Base-by-base conservation (phyloP, 345 rosid species). In the Crucihimalaya himalaica region DNA sequence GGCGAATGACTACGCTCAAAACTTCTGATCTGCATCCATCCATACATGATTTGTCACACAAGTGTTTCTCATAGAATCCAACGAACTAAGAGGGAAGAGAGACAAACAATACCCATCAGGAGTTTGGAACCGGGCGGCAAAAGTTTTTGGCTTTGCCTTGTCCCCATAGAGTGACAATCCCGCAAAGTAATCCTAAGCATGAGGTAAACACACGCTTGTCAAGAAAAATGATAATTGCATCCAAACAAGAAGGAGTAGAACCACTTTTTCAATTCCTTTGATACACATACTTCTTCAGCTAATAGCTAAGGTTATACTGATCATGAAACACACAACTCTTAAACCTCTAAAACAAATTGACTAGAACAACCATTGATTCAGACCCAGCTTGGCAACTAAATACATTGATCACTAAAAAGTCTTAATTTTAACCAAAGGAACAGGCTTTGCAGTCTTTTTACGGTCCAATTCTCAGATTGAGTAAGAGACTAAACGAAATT, bases 111-210 rank as follows among this genome's bases (percentile, higher is more conserved):
- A 91, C 97, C 98, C 96, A 77, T 91, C 97, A 66, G 93, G 76
- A 80, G 90, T 76, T 61, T 91, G 89, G 72, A 94, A 94, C 39
- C 96, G 88, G 2, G 99, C 96, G 2, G 89, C 97, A 72, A 87
- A 95, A 60, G 85, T 82, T 78, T 81, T 86, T 2, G 95, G 87
- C 79, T 91, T 91, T 65, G 86, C 99, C 83, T 91, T 94, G 72
- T 94, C 97, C 12, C 98, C 98, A 45, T 91, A 94, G 3, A 94
- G 84, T 73, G 97, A 83, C 75, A 83, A 19, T 34, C 98, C 96
- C 5, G 92, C 95, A 84, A 83, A 84, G 80, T 55, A 91, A 84
- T 93, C 98, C 98, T 91, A 73, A 64, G 16, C 61, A 70, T 29
- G 16, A 70, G 45, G 50, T 66, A 70, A 66, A 60, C 60, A 67